Evolutionary conservation across 495 filamentous ascomycete genomes (phyloP).

Genomic region (Glutinoglossum americanum): DNA sequence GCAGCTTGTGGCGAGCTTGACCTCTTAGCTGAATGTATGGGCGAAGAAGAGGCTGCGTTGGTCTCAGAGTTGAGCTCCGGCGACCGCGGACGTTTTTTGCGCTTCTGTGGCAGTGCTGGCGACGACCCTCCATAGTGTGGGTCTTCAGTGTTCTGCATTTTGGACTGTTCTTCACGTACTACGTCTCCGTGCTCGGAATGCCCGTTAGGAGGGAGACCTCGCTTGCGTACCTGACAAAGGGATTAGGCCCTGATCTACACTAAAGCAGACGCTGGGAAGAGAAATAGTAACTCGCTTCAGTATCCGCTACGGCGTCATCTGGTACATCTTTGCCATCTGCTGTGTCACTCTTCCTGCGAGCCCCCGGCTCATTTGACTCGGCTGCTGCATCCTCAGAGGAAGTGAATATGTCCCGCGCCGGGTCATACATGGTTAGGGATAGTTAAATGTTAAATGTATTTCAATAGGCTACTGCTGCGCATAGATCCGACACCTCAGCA

Average conservation of each 20-base stretch:
- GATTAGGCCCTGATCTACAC: not conserved
- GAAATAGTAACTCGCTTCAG: not conserved
- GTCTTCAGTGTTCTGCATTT: not conserved
- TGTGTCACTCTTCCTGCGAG: slow-evolving; percentile 1
- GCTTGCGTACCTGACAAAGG: not conserved
- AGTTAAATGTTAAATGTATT: not conserved
- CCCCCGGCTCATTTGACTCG: slow-evolving; percentile 2
- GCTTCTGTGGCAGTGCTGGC: not conserved
- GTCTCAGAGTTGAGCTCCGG: not conserved
- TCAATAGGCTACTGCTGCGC: not conserved
- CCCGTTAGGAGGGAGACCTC: not conserved
- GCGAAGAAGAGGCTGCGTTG: not conserved
- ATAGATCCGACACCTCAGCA: not conserved
- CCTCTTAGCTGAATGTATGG: not conserved
- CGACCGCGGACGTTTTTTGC: slow-evolving; percentile 6
- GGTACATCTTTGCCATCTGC: not conserved
- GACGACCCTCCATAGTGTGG: not conserved
- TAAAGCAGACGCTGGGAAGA: not conserved
- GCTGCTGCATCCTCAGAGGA: slow-evolving; percentile 8
- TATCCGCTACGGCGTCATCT: not conserved
- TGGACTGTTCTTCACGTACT: not conserved
- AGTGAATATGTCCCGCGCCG: slow-evolving; percentile 21
- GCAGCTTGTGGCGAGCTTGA: not conserved
- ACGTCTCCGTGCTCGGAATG: not conserved
- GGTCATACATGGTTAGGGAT: slow-evolving; percentile 19